Conservation (phyloP, 306 rosid genomes). For the Aeschynomene evenia region DNA sequence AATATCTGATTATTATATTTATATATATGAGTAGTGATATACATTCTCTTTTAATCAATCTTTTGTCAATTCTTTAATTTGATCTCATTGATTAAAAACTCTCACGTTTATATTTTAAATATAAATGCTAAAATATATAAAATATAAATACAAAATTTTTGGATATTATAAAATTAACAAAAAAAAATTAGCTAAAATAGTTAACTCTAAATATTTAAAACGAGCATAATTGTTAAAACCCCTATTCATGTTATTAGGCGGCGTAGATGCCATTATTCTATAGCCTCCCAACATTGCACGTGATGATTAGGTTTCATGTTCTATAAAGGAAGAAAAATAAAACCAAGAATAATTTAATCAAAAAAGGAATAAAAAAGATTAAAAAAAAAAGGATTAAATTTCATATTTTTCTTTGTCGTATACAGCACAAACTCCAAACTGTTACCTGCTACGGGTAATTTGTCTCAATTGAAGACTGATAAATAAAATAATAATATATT, state of each 20-base stretch:
- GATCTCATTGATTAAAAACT: no score
- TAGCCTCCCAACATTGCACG: slow-evolving; percentile 20
- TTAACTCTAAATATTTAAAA: no score
- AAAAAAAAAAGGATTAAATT: neutral
- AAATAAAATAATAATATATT: neutral
- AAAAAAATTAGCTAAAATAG: no score
- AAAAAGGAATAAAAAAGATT: neutral
- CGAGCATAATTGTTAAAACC: neutral
- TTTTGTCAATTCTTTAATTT: no score
- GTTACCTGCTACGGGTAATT: slow-evolving; percentile 18
- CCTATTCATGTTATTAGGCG: neutral
- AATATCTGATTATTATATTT: no score
- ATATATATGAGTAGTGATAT: no score
- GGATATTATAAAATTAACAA: no score
- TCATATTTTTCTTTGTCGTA: neutral
- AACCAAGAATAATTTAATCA: no score
- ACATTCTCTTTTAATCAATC: no score
- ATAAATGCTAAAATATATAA: no score
- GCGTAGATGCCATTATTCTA: neutral
- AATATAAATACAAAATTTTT: no score
- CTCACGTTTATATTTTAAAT: no score
- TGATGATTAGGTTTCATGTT: slow-evolving; percentile 22
- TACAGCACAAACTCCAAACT: slow-evolving; percentile 14
- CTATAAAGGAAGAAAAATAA: neutral
- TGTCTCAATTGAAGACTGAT: slow-evolving; percentile 20